Percentiles rank a stretch among this genome's conserved stretches.
Evolutionary conservation across 257 asterid species (phyloP).

Genomic region (Linderniella brevidens): DNA sequence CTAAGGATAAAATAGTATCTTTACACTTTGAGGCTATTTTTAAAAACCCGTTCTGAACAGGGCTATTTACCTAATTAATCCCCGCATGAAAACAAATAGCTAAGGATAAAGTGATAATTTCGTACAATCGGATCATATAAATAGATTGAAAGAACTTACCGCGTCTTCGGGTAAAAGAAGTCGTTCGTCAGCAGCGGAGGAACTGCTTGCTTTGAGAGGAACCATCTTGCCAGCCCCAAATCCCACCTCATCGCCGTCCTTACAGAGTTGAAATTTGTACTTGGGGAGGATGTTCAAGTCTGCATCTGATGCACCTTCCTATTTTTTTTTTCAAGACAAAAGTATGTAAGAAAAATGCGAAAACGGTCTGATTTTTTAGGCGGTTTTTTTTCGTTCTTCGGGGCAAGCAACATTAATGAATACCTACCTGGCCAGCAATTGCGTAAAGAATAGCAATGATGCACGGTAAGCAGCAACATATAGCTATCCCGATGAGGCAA

Average conservation of each 20-base stretch:
- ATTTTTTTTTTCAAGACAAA: conserved; percentile 12
- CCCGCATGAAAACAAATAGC: too few relatives aligned
- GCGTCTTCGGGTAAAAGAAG: conserved; percentile 81
- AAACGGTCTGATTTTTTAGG: too few relatives aligned
- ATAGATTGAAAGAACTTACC: conserved; percentile 38
- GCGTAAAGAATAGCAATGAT: conserved; percentile 94
- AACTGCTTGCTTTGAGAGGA: conserved; percentile 56
- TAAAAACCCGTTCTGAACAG: too few relatives aligned
- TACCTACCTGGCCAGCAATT: conserved; percentile 84
- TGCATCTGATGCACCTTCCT: conserved; percentile 98
- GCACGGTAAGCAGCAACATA: conserved; percentile 98
- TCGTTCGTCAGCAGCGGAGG: conserved; percentile 45
- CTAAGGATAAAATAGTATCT: too few relatives aligned
- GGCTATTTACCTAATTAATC: too few relatives aligned
- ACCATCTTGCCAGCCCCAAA: conserved; percentile 64
- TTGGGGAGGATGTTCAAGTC: conserved; percentile 75
- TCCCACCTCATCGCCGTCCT: conserved; percentile 42
- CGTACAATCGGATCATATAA: too few relatives aligned
- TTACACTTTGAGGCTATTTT: too few relatives aligned
- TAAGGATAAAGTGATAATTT: too few relatives aligned
- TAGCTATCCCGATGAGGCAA: conserved; percentile 81
- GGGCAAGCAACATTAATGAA: too few relatives aligned
- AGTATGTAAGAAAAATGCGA: too few relatives aligned
- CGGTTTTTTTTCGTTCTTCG: too few relatives aligned
- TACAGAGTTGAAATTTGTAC: conserved; percentile 45